Base-by-base conservation (phyloP, 768 basidiomycete genomes). In the Glaciozyma martinii region DNA sequence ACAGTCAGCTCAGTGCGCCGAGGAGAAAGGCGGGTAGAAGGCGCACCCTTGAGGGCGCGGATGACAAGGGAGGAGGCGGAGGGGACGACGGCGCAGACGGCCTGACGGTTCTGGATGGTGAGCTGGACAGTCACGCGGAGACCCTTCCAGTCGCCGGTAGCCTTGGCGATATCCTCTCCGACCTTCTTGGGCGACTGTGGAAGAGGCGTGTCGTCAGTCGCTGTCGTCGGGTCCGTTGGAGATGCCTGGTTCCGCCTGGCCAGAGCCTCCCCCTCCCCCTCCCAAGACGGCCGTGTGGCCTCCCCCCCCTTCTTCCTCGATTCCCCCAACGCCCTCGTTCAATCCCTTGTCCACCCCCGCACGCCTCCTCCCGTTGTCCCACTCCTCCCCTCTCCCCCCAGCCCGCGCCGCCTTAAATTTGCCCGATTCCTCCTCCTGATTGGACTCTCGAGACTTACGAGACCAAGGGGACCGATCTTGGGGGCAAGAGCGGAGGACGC, bases 151-250 rank as follows among this genome's bases (percentile, higher is more conserved):
- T 86, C 86, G 56, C 86, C 84, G 66, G 95, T 99, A 64, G 94
- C 94, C 79, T 99, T 99, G 74, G 95, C 95, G 77, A 99, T 99
- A 80, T 99, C 95, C 90, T 99, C 95, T 80, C 95, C 95, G 80
- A 99, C 95, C 82, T 98, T 98, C 83, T 99, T 99, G 74, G 95
- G 95, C 65, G 95, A 97, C 95, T 98, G 73, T 60, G 29, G 25
- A 19, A 5, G 6, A 1, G 30, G 56, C 18, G 23, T 15, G 27
- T 5, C 15, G 56, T 57, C 42, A 57, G 56, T 42, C 21, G n/a
- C 27, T 50, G 32, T 56, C 60, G 47, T 29, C n/a, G n/a, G 10
- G 33, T 40, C 12, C 10, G 12, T 6, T 2, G 37, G 37, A 13
- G 37, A 12, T 40, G 37, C 12, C n/a, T n/a, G n/a, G n/a, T n/a